Conservation (phyloP, 495 filamentous ascomycete species). For the Penicillium paxilli region DNA sequence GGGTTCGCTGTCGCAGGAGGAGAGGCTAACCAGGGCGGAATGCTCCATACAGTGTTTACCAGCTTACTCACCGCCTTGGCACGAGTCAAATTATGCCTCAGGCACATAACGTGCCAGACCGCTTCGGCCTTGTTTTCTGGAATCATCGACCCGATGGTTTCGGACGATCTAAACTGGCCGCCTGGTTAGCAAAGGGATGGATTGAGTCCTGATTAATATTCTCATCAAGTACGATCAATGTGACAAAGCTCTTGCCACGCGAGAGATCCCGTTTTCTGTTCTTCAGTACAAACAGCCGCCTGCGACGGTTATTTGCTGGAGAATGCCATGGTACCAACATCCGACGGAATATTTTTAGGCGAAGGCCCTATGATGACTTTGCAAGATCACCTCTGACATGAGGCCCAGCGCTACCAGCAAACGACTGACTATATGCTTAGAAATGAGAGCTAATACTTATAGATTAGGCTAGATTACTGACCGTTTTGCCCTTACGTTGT, state of each 20-base stretch:
- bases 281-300: neutral
- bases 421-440: neutral
- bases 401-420: neutral
- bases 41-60: neutral
- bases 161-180: neutral
- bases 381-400: neutral
- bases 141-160: neutral
- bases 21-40: neutral
- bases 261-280: neutral
- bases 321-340: neutral
- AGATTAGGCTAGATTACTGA: neutral
- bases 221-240: neutral
- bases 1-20: neutral
- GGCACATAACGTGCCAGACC: neutral
- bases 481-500: neutral
- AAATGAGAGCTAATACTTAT: neutral
- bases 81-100: neutral
- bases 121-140: neutral
- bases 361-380: neutral
- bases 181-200: neutral
- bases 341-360: neutral
- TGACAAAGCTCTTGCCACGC: neutral
- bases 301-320: neutral
- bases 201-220: neutral
- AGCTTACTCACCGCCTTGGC: slow-evolving; percentile 5